Evolutionary conservation across 257 asterid species (phyloP).

Genomic region (Ehretia macrophylla): DNA sequence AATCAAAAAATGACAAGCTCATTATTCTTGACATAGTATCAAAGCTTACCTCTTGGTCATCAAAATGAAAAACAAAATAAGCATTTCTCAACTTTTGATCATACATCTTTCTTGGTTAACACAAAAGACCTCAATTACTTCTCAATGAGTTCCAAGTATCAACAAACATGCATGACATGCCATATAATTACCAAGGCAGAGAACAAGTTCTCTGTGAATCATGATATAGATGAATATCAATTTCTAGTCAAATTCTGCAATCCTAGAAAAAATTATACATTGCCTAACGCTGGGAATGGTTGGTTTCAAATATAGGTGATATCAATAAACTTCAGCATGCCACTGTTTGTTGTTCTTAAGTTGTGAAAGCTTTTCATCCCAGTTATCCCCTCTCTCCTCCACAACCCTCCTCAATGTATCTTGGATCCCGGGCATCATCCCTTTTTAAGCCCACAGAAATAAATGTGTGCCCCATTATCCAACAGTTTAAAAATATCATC

Average conservation of each 20-base stretch:
- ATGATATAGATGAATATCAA: background rate
- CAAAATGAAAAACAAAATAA: too few relatives aligned
- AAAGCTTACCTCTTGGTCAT: too few relatives aligned
- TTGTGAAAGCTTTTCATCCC: constrained; percentile 80
- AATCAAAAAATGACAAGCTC: too few relatives aligned
- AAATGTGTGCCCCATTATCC: constrained; percentile 86
- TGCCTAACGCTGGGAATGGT: background rate
- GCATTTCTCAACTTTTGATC: too few relatives aligned
- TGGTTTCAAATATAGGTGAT: background rate
- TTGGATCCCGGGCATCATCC: constrained; percentile 99
- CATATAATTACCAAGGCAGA: too few relatives aligned
- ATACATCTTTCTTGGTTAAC: too few relatives aligned
- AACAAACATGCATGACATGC: too few relatives aligned
- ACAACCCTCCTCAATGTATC: constrained; percentile 88
- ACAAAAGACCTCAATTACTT: too few relatives aligned
- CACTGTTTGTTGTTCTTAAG: constrained; percentile 94
- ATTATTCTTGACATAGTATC: too few relatives aligned
- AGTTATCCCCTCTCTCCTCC: constrained; percentile 77
- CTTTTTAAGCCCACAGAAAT: constrained; percentile 95
- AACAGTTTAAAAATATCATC: constrained; percentile 79
- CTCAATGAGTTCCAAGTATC: too few relatives aligned
- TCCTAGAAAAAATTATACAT: background rate
- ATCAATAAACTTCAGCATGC: constrained; percentile 93
- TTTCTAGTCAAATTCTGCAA: too few relatives aligned
- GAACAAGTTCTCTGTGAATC: background rate